phyloP scores from a whole-genome alignment of 2,329 filamentous ascomycete genomes.

The Botrytis pseudocinerea region DNA sequence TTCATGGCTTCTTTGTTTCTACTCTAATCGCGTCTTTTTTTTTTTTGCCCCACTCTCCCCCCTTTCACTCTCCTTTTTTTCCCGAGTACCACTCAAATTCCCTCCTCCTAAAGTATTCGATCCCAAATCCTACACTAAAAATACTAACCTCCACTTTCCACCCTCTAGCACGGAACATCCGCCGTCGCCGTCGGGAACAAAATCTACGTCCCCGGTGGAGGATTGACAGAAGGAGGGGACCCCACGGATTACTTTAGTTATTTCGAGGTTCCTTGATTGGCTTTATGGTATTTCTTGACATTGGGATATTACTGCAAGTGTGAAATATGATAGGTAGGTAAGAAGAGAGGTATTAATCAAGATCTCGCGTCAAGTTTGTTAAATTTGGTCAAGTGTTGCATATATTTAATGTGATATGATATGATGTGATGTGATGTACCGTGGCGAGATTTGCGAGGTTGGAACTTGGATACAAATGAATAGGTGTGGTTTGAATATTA shows the following conservation, averaged over 20 bases:
- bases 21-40: too few species aligned
- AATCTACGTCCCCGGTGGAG: constrained; percentile 44
- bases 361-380: not conserved
- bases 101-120: accelerated
- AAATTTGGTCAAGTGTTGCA: not conserved
- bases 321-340: not conserved
- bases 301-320: not conserved
- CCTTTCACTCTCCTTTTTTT: too few species aligned
- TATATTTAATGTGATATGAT: not conserved
- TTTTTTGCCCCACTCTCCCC: too few species aligned
- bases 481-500: not conserved
- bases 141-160: accelerated
- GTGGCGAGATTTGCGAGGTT: not conserved
- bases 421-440: not conserved
- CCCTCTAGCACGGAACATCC: constrained; percentile 38
- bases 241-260: constrained; percentile 16
- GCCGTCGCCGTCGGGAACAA: constrained; percentile 37
- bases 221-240: constrained; percentile 25
- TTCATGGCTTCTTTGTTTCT: not conserved
- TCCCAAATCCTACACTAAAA: not conserved
- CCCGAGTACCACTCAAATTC: too few species aligned
- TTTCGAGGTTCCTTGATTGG: constrained; percentile 4
- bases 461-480: not conserved
- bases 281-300: not conserved
- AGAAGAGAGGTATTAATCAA: not conserved